Percentiles rank a stretch among this genome's conserved stretches.
phyloP scores from a whole-genome alignment of 805 yeast genomes.

The Yamadazyma sp. region DNA sequence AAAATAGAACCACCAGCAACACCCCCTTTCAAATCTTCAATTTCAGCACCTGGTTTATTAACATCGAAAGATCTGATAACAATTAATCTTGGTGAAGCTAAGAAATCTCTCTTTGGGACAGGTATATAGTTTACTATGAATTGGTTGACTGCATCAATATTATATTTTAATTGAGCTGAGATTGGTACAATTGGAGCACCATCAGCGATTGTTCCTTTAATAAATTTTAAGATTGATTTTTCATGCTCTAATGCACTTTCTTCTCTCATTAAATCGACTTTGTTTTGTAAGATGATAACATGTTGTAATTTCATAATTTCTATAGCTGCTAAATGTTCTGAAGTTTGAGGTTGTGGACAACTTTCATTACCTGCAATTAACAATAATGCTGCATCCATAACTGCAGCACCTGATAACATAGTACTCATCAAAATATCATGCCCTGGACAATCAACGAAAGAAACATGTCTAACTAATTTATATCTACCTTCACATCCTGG shows the following conservation, averaged over 20 bases:
- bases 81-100: constrained; percentile 89
- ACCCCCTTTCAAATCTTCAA: constrained; percentile 97
- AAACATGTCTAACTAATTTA: constrained; percentile 89
- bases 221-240: constrained; percentile 85
- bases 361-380: constrained; percentile 98
- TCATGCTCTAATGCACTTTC: constrained; percentile 95
- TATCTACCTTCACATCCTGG: constrained; percentile 89
- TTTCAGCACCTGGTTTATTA: constrained; percentile 97
- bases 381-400: constrained; percentile 98
- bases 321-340: constrained; percentile 98
- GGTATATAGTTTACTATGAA: constrained; percentile 94
- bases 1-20: constrained; percentile 99
- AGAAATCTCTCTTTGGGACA: constrained; percentile 92
- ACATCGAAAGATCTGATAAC: constrained; percentile 98
- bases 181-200: constrained; percentile 99
- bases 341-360: constrained; percentile 99
- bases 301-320: constrained; percentile 98
- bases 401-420: constrained; percentile 99
- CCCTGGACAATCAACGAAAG: constrained; percentile 99
- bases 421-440: constrained; percentile 99
- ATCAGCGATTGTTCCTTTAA: constrained; percentile 97
- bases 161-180: constrained; percentile 97
- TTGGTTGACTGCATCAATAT: constrained; percentile 97
- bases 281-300: constrained; percentile 93
- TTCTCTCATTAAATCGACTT: constrained; percentile 98